Percentiles rank a stretch among this genome's conserved stretches.
Conservation (phyloP, 129 eudicot species). For the Glebionis coronaria region DNA sequence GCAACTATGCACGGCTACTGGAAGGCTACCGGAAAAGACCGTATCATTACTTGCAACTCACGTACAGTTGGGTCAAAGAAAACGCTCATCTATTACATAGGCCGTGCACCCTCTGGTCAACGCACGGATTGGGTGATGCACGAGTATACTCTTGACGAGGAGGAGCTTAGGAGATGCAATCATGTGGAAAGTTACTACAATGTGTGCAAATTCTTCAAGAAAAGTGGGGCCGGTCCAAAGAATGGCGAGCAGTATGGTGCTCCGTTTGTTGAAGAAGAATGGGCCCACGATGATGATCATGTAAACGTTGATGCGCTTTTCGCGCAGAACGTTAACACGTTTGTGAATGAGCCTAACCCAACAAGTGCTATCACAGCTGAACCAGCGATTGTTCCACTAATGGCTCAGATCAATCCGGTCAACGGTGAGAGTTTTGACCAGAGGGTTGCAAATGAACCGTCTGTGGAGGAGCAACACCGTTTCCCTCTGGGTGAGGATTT, state of each 20-base stretch:
- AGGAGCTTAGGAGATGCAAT: constrained; percentile 74
- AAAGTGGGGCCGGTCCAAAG: constrained; percentile 89
- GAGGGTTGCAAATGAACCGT: constrained; percentile 22
- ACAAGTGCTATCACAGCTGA: constrained; percentile 22
- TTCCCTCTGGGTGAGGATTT: constrained; percentile 50
- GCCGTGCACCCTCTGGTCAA: constrained; percentile 76
- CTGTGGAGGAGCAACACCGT: constrained; percentile 21
- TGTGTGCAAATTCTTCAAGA: constrained; percentile 62
- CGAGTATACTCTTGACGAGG: constrained; percentile 68
- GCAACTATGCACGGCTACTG: constrained; percentile 71
- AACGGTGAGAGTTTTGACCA: constrained; percentile 23
- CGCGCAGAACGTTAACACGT: constrained; percentile 16
- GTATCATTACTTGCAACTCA: constrained; percentile 48
- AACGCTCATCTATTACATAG: constrained; percentile 65
- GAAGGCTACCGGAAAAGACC: constrained; percentile 93
- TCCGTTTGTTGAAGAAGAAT: constrained; percentile 78
- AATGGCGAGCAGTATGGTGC: constrained; percentile 95
- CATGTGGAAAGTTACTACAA: constrained; percentile 45
- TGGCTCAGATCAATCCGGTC: constrained; percentile 26
- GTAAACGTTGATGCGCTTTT: constrained; percentile 15
- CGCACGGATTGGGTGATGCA: constrained; percentile 98
- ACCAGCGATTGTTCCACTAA: constrained; percentile 23
- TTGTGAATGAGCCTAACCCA: constrained; percentile 39
- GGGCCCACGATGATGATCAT: constrained; percentile 49
- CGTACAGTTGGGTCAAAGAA: constrained; percentile 74